Evolutionary conservation across 1,284 basidiomycete genomes (phyloP).

Genomic region (Neotropicomus parvogracilis): DNA sequence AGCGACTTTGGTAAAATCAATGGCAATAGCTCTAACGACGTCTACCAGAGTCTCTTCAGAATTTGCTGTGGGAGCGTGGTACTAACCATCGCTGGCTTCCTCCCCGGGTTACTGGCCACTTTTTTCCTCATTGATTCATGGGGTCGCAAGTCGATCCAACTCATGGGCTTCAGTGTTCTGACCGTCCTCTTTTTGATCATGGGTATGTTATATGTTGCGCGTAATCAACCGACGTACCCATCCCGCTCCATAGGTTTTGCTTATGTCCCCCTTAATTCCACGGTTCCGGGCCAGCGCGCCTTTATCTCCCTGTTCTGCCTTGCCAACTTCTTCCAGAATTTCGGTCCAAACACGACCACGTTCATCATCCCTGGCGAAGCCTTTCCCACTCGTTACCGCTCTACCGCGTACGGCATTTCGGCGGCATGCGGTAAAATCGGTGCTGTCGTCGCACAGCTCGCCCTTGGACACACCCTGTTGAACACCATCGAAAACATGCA

Average conservation of each 20-base stretch:
- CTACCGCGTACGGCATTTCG: conserved; percentile 69
- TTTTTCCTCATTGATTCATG: conserved; percentile 49
- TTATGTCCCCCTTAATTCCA: conserved; percentile 51
- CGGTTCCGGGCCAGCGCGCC: conserved; percentile 36
- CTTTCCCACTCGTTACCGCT: conserved; percentile 73
- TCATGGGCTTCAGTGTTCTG: conserved; percentile 58
- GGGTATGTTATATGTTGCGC: conserved; percentile 33
- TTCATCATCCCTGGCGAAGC: conserved; percentile 68
- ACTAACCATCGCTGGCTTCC: conserved; percentile 46
- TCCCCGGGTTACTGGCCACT: conserved; percentile 50
- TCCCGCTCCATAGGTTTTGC: conserved; percentile 43
- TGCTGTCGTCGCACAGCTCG: conserved; percentile 65
- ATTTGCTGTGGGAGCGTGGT: conserved; percentile 41
- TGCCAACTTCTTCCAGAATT: conserved; percentile 53
- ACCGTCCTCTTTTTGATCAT: conserved; percentile 50
- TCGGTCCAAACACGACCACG: conserved; percentile 73
- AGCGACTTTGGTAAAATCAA: conserved; percentile 30
- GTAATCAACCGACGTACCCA: background rate
- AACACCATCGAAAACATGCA: conserved; percentile 40
- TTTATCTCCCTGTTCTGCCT: conserved; percentile 66
- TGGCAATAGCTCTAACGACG: conserved; percentile 15
- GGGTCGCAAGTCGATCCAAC: conserved; percentile 52
- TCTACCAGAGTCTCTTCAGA: conserved; percentile 33
- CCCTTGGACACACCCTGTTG: conserved; percentile 41
- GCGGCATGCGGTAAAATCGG: conserved; percentile 69